Percentiles rank a stretch among this genome's conserved stretches.
Conservation (phyloP, 805 yeast species). For the Teunomyces stri region DNA sequence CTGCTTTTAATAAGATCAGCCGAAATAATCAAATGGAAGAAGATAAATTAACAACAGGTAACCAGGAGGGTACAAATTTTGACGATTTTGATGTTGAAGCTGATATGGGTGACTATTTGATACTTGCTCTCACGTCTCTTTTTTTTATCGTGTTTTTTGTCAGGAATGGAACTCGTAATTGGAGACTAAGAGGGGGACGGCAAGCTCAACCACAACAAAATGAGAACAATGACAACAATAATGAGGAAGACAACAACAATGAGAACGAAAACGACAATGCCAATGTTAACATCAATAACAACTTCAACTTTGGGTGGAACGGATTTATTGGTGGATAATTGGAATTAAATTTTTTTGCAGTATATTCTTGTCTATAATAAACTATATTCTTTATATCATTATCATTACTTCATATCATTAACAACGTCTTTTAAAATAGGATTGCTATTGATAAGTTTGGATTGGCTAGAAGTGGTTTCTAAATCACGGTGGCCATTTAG, state of each 20-base stretch:
- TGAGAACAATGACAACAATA: constrained; percentile 7
- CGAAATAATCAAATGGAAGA: constrained; percentile 9
- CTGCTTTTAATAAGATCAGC: constrained; percentile 33
- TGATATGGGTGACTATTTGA: constrained; percentile 34
- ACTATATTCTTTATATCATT: neutral
- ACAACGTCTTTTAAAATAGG: constrained; percentile 29
- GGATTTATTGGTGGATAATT: constrained; percentile 24
- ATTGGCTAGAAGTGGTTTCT: neutral
- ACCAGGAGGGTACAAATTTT: constrained; percentile 30
- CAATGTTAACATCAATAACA: constrained; percentile 7
- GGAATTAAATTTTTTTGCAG: constrained; percentile 37
- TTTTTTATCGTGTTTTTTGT: constrained; percentile 29
- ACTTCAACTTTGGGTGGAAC: constrained; percentile 7
- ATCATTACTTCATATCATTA: constrained; percentile 21
- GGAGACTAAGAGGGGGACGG: constrained; percentile 17
- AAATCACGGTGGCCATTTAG: neutral
- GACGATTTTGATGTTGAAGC: constrained; percentile 20
- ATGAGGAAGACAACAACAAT: constrained; percentile 10
- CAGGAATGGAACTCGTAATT: constrained; percentile 24
- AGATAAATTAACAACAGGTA: constrained; percentile 23
- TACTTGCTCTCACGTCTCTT: constrained; percentile 25
- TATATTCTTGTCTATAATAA: constrained; percentile 11
- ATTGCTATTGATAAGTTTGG: constrained; percentile 17
- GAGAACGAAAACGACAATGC: neutral
- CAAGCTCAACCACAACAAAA: neutral